Evolutionary conservation across 352 stramenopile species (phyloP).

Genomic region (Phytophthora lateralis): DNA sequence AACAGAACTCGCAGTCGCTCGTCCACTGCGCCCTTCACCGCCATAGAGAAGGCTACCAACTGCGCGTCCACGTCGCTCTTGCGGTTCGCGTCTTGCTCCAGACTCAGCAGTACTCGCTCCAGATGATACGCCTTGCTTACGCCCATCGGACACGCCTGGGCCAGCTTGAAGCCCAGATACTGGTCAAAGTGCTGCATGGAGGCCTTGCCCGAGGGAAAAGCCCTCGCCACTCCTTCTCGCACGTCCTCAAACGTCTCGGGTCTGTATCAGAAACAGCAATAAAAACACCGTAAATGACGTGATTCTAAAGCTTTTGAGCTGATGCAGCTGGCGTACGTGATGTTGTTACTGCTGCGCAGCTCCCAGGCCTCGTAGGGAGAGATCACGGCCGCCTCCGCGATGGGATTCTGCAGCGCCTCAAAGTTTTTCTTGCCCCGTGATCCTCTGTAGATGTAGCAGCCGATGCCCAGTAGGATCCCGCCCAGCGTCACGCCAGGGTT

Average conservation of each 20-base stretch:
- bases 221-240: constrained; percentile 46
- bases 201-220: constrained; percentile 71
- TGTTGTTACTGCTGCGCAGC: constrained; percentile 77
- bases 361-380: constrained; percentile 88
- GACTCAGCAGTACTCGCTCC: constrained; percentile 76
- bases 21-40: constrained; percentile 72
- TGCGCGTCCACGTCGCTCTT: constrained; percentile 75
- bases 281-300: constrained; percentile 1
- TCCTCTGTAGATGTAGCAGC: constrained; percentile 75
- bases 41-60: constrained; percentile 84
- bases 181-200: constrained; percentile 81
- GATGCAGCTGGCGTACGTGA: constrained; percentile 52
- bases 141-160: constrained; percentile 56
- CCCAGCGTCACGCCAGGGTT: constrained; percentile 81
- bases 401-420: constrained; percentile 67
- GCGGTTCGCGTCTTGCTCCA: constrained; percentile 55
- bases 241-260: constrained; percentile 59
- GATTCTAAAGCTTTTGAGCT: background rate
- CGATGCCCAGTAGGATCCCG: constrained; percentile 70
- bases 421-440: constrained; percentile 84
- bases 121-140: constrained; percentile 78
- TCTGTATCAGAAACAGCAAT: constrained; percentile 25
- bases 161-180: constrained; percentile 76
- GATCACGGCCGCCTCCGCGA: constrained; percentile 76
- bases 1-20: constrained; percentile 78